phyloP scores from a whole-genome alignment of 2,329 filamentous ascomycete genomes.

The Cephalotrichum gorgonifer region DNA sequence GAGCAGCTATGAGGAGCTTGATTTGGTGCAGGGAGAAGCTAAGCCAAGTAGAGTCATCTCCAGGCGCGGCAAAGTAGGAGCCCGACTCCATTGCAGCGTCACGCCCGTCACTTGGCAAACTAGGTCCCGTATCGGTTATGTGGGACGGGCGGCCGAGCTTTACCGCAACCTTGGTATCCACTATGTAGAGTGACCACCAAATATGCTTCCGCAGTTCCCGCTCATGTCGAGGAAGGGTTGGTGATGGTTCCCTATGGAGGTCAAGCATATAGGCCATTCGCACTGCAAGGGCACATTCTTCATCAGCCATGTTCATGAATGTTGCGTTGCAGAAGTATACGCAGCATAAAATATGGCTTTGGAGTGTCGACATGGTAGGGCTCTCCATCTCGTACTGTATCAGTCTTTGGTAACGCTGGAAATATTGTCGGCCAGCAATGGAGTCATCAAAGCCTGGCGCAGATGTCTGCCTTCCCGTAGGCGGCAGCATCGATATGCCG shows the following conservation, averaged over 20 bases:
- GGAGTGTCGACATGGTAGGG: constrained; percentile 34
- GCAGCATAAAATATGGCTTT: constrained; percentile 32
- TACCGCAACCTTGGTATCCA: constrained; percentile 33
- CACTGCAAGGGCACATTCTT: constrained; percentile 23
- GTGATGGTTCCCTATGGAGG: constrained; percentile 30
- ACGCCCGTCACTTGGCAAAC: not conserved
- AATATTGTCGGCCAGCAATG: constrained; percentile 33
- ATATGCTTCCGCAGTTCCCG: constrained; percentile 33
- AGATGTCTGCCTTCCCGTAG: constrained; percentile 7
- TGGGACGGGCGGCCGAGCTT: constrained; percentile 30
- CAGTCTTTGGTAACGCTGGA: constrained; percentile 32
- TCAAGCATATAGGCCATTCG: constrained; percentile 32
- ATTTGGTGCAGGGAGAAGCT: constrained; percentile 1
- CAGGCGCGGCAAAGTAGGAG: not conserved
- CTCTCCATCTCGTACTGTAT: constrained; percentile 33
- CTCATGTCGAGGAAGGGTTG: constrained; percentile 15
- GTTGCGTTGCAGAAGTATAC: constrained; percentile 36
- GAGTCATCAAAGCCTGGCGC: constrained; percentile 20
- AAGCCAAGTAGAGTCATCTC: not conserved
- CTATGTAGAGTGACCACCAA: constrained; percentile 37
- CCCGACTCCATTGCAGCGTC: not conserved
- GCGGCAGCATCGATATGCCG: constrained; percentile 19
- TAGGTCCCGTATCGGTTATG: not conserved
- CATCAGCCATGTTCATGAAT: constrained; percentile 34
- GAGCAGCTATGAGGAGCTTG: not conserved